Percentiles rank a stretch among this genome's conserved stretches.
These are phyloP conservation scores for Luffa aegyptiaca DNA, from an alignment of 306 rosid species.

Conservation along the genomic window DNA sequence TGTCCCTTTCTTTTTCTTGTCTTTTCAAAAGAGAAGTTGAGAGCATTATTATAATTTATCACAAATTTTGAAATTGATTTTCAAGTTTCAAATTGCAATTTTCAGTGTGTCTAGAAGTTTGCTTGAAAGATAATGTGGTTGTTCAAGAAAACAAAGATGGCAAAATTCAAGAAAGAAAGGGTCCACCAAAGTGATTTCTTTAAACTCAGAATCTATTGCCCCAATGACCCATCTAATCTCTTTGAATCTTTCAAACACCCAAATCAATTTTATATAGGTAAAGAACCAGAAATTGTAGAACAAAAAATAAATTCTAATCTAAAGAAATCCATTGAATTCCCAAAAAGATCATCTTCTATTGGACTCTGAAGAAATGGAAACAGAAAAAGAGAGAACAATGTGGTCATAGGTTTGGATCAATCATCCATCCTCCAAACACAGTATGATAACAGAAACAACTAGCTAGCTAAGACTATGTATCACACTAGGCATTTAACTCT, in stretches of 20 bases:
- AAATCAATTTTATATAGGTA: not conserved
- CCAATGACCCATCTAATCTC: not conserved
- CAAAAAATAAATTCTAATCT: not conserved
- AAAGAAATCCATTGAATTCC: not conserved
- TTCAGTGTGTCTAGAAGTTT: constrained; percentile 2
- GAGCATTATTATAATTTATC: not conserved
- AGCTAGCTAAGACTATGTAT: not conserved
- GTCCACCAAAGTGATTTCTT: not conserved
- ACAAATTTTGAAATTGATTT: not conserved
- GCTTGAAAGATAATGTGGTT: not conserved
- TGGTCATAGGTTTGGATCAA: not conserved
- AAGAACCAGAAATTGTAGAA: not conserved
- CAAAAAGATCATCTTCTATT: not conserved
- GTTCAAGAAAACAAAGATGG: not conserved
- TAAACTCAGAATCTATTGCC: not conserved
- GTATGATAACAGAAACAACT: not conserved
- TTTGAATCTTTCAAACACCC: not conserved
- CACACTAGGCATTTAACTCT: not conserved
- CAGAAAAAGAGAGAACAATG: not conserved
- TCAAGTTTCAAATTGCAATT: not conserved
- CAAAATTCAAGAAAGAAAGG: not conserved
- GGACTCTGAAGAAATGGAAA: not conserved
- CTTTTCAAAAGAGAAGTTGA: not conserved
- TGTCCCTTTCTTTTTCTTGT: not conserved
- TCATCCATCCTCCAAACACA: not conserved